phyloP scores from a whole-genome alignment of 805 yeast species.

The Lachancea nothofagi region DNA sequence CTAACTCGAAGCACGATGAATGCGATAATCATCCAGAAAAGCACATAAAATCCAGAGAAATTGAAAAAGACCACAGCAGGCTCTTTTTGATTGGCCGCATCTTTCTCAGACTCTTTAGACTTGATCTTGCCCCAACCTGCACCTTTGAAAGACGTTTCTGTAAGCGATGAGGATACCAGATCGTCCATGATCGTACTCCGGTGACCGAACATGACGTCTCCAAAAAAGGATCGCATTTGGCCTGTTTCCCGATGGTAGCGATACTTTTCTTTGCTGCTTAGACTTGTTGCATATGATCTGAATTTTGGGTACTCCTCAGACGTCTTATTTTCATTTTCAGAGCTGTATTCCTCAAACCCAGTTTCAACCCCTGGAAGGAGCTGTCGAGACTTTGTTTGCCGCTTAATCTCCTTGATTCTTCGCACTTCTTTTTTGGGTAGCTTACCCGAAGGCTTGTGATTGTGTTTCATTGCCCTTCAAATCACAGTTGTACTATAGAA shows the following conservation, averaged over 20 bases:
- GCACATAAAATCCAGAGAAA: constrained; percentile 76
- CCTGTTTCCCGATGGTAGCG: constrained; percentile 20
- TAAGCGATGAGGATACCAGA: constrained; percentile 25
- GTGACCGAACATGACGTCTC: constrained; percentile 45
- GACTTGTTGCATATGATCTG: constrained; percentile 12
- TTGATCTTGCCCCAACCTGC: constrained; percentile 26
- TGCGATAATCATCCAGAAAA: constrained; percentile 68
- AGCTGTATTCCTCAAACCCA: constrained; percentile 6
- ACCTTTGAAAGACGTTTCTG: constrained; percentile 26
- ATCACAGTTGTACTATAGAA: not conserved
- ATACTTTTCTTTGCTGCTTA: constrained; percentile 20
- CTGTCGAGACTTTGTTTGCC: constrained; percentile 1
- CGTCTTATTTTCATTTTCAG: constrained; percentile 1
- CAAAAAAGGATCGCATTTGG: constrained; percentile 45
- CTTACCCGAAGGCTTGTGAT: constrained; percentile 1
- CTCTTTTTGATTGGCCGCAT: not conserved
- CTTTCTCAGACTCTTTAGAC: constrained; percentile 6
- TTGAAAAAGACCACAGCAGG: constrained; percentile 9
- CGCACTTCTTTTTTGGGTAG: constrained; percentile 7
- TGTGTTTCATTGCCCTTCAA: not conserved
- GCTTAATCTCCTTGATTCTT: constrained; percentile 6
- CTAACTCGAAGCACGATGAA: constrained; percentile 49
- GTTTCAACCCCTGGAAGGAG: constrained; percentile 9
- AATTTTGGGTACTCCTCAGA: not conserved
- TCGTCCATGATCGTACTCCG: constrained; percentile 51